Conservation (phyloP, 1,139 yeast species). For the Wickerhamomyces sp. region DNA sequence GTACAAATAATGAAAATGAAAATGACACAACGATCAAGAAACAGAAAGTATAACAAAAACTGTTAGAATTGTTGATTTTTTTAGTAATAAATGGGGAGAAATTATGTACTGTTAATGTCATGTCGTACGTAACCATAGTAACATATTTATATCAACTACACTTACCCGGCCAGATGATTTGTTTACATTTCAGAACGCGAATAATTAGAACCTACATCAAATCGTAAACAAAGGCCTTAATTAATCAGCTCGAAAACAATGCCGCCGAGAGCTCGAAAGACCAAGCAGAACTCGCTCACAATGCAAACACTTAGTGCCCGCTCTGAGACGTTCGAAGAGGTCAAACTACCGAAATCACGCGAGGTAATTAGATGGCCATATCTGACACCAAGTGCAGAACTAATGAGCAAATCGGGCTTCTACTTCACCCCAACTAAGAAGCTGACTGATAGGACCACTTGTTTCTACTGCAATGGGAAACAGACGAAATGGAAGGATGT, state of each 20-base stretch:
- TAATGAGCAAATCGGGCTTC: constrained; percentile 66
- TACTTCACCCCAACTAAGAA: constrained; percentile 55
- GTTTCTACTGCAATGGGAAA: constrained; percentile 54
- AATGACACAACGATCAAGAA: constrained; percentile 1
- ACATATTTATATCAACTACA: no score
- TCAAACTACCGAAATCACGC: constrained; percentile 17
- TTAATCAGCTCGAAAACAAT: not conserved
- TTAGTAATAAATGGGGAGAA: no score
- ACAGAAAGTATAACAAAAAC: no score
- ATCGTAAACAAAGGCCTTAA: no score
- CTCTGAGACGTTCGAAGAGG: constrained; percentile 29
- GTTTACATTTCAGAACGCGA: no score
- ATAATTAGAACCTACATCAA: no score
- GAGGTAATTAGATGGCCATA: constrained; percentile 32
- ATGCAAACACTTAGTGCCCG: constrained; percentile 20
- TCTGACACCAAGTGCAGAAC: constrained; percentile 32
- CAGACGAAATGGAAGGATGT: constrained; percentile 36
- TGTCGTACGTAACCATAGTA: no score
- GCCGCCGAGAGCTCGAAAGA: not conserved
- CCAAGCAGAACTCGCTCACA: not conserved
- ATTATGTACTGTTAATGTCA: no score
- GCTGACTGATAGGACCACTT: constrained; percentile 46
- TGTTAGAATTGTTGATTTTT: no score
- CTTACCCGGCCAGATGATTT: no score
- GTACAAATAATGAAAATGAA: no score